These are phyloP conservation scores for Clausena lansium DNA, from an alignment of 345 rosid genomes.

Conservation along the genomic window DNA sequence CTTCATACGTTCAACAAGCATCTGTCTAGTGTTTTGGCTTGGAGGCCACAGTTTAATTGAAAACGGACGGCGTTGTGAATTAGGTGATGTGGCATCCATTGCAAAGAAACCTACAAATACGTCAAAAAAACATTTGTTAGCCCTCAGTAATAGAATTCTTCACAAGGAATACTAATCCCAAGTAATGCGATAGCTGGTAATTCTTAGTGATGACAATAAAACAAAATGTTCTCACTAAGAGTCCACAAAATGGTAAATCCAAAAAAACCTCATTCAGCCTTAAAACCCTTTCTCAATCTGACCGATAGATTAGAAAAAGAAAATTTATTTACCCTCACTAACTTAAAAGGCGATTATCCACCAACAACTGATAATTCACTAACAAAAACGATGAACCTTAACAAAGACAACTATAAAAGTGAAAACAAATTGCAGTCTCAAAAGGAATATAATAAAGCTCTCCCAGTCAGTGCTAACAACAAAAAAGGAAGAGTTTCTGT, in stretches of 20 bases:
- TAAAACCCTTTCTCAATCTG: neutral
- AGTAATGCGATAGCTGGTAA: neutral
- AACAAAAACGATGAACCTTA: neutral
- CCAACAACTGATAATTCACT: neutral
- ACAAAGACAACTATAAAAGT: neutral
- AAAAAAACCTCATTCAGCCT: neutral
- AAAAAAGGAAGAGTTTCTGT: neutral
- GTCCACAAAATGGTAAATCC: neutral
- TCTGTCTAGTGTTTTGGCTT: conserved; percentile 61
- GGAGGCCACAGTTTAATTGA: conserved; percentile 93
- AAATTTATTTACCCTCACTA: neutral
- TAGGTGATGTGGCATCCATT: conserved; percentile 53
- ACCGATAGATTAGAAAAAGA: neutral
- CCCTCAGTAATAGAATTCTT: neutral
- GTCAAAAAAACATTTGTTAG: neutral
- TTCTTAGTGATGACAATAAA: neutral
- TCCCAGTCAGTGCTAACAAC: neutral
- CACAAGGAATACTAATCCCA: neutral
- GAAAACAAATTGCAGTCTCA: neutral
- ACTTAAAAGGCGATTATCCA: neutral
- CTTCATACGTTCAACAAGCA: conserved; percentile 64
- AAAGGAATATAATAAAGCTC: neutral
- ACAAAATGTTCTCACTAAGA: neutral
- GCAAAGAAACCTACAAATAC: conserved; percentile 24
- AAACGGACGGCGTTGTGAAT: conserved; percentile 59